Evolutionary conservation across 495 filamentous ascomycete species (phyloP), one percentile per base, ranked within the genome.

Genomic region (Chaetomium cochliodes): DNA sequence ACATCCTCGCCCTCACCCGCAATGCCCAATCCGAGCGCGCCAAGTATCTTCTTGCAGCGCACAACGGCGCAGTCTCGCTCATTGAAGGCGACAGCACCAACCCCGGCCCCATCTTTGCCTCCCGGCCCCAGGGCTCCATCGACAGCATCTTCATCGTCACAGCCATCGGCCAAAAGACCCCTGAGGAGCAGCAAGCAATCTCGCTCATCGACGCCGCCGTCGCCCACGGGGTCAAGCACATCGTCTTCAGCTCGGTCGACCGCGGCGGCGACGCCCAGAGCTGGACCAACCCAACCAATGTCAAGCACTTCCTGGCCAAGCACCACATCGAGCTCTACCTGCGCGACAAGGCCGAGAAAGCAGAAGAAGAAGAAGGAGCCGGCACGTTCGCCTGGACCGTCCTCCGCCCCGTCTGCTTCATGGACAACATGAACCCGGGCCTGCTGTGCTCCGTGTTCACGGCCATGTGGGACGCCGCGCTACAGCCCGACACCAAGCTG

Each of bases 1-100:
- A 85, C 57, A 86, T 92, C 68, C 82, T 92, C 18, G 90, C 86
- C 22, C 77, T 92, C 16, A 92, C 90, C 0, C 87, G 90, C 52
- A 80, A 89, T 63, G 61, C 82, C 8, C 64, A 75, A 9, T 86
- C 86, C 12, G 41, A 77, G 23, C 78, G 75, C 16, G 87, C 89
- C 0, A 76, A 85, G 68, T 76, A 78, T 49, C 78, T 90, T 6
- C 73, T 72, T 4, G 64, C 65, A 13, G 64, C 68, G 42, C 64
- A 75, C 68, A 69, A 71, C 23, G 63, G 58, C n/a, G 20, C 65
- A 52, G 72, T 88, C 54, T 78, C 80, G 39, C 73, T 88, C 20
- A 78, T 90, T 2, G 73, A 87, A 64, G 86, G 88, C 59, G 77
- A 89, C 72, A 75, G 83, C 3, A 76, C 82, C 58, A 67, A 84